phyloP scores from a whole-genome alignment of 345 rosid species.

The Salix dunnii region DNA sequence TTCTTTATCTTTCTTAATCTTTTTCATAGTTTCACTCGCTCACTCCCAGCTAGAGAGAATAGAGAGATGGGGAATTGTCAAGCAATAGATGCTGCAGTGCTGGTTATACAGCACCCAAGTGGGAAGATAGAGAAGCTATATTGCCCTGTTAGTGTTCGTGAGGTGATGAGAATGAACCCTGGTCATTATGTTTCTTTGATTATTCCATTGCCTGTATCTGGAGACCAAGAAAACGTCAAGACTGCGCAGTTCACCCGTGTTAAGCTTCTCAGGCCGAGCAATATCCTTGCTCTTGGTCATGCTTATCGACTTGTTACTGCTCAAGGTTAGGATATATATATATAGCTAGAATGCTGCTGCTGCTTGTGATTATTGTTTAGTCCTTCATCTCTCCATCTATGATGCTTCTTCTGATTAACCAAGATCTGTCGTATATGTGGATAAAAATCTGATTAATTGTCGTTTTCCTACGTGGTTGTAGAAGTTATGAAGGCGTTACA shows the following conservation, averaged over 20 bases:
- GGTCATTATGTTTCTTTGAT: constrained; percentile 94
- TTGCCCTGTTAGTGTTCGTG: constrained; percentile 62
- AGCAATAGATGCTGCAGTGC: constrained; percentile 91
- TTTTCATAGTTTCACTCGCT: background rate
- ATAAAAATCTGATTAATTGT: background rate
- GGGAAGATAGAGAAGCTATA: constrained; percentile 81
- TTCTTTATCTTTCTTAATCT: constrained; percentile 10
- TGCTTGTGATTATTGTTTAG: background rate
- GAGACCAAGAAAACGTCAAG: constrained; percentile 16
- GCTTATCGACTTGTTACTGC: constrained; percentile 92
- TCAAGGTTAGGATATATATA: constrained; percentile 50
- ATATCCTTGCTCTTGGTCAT: constrained; percentile 83
- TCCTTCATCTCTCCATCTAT: background rate
- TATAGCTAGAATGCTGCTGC: background rate
- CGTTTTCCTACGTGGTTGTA: constrained; percentile 17
- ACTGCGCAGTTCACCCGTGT: constrained; percentile 68
- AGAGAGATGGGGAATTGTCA: constrained; percentile 90
- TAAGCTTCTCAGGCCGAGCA: constrained; percentile 82
- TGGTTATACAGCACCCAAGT: constrained; percentile 82
- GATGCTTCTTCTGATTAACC: background rate
- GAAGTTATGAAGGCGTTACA: constrained; percentile 85
- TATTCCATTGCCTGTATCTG: constrained; percentile 63
- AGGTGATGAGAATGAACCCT: constrained; percentile 77
- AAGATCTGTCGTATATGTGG: background rate
- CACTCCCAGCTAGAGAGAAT: background rate